These are phyloP conservation scores for Rhodotorula sp. DNA, from an alignment of 1,284 basidiomycete species.

Conservation along the genomic window DNA sequence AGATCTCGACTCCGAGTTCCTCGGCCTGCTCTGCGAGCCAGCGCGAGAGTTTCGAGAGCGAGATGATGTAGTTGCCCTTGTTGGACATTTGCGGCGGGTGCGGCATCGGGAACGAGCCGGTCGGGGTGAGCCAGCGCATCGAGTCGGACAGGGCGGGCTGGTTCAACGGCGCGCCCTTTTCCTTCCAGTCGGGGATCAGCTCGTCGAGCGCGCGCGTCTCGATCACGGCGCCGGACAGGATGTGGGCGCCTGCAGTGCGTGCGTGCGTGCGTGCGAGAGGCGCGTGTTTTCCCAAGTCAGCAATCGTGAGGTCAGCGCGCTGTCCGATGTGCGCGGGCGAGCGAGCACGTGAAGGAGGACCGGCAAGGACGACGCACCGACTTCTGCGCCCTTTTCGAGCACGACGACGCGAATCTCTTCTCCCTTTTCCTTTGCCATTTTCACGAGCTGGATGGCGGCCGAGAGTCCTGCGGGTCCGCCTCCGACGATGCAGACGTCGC, in stretches of 20 bases:
- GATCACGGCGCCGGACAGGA: conserved; percentile 92
- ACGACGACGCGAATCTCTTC: conserved; percentile 81
- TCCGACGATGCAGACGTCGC: conserved; percentile 96
- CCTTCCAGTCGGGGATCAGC: conserved; percentile 83
- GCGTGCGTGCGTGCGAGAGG: too few relatives aligned
- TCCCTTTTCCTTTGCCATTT: conserved; percentile 75
- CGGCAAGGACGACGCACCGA: conserved; percentile 61
- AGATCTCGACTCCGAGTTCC: conserved; percentile 87
- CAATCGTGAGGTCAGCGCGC: neutral
- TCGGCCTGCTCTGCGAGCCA: conserved; percentile 91
- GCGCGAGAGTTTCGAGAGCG: conserved; percentile 80
- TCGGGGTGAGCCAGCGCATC: conserved; percentile 85
- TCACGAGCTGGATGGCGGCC: conserved; percentile 95
- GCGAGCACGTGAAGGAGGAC: neutral
- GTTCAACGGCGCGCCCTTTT: conserved; percentile 62
- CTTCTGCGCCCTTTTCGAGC: conserved; percentile 90
- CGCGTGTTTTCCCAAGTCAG: neutral
- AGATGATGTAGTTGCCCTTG: conserved; percentile 90
- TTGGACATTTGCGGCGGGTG: conserved; percentile 98
- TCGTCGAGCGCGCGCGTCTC: conserved; percentile 90
- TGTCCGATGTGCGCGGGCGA: neutral
- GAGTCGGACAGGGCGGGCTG: conserved; percentile 75
- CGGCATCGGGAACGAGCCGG: conserved; percentile 75
- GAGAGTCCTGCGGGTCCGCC: conserved; percentile 91
- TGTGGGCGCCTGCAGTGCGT: conserved; percentile 72